phyloP scores from a whole-genome alignment of 2,329 filamentous ascomycete genomes.

The Sporothrix pallida region DNA sequence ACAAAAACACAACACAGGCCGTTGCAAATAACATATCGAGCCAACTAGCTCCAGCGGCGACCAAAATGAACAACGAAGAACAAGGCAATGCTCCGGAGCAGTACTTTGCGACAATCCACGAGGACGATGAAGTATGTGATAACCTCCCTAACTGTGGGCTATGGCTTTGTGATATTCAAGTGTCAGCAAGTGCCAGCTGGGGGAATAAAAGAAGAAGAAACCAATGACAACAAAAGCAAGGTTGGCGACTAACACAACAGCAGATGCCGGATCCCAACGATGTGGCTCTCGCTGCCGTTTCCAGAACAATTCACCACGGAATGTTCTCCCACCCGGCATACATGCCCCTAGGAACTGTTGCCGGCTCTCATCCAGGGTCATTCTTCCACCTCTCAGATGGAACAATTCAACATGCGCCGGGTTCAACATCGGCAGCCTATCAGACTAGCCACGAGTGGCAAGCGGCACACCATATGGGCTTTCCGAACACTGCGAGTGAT shows the following conservation, averaged over 20 bases:
- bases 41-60: slow-evolving; percentile 11
- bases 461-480: background rate
- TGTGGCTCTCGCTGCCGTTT: background rate
- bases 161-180: no score
- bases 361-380: background rate
- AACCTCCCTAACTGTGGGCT: no score
- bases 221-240: background rate
- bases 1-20: slow-evolving; percentile 20
- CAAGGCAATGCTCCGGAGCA: slow-evolving; percentile 28
- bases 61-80: slow-evolving; percentile 30
- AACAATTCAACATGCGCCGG: background rate
- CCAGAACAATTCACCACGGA: background rate
- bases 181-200: background rate
- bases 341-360: background rate
- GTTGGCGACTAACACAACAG: background rate
- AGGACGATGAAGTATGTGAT: slow-evolving; percentile 16
- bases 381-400: background rate
- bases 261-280: background rate
- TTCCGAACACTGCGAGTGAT: background rate
- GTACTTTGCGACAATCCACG: slow-evolving; percentile 25
- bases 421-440: background rate
- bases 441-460: slow-evolving; percentile 21
- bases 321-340: background rate
- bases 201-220: no score
- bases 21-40: background rate